Evolutionary conservation across 176 grass and related monocot species (phyloP).

Genomic region (Neostapfia colusana): DNA sequence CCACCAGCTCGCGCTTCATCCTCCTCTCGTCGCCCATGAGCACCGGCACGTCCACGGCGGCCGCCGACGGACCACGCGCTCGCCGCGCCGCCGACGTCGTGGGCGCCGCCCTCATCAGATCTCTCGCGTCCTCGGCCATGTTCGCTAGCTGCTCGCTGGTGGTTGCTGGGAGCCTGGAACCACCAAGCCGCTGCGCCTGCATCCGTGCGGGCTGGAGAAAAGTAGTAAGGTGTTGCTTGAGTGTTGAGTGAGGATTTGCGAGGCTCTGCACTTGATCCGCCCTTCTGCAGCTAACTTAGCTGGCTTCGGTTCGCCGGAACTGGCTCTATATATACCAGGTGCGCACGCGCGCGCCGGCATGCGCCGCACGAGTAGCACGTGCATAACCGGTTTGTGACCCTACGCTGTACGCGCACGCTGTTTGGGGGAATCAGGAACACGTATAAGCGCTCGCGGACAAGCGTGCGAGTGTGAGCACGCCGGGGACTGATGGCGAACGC

Average conservation of each 20-base stretch:
- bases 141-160: neutral
- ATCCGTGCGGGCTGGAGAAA: neutral
- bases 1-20: conserved; percentile 65
- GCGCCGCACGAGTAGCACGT: neutral
- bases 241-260: neutral
- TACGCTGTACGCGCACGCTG: neutral
- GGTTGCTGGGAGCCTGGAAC: too few species aligned
- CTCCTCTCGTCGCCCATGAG: conserved; percentile 53
- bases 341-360: neutral
- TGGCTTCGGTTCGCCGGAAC: neutral
- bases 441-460: neutral
- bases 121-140: conserved; percentile 14
- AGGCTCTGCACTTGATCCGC: too few species aligned
- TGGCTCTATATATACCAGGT: conserved; percentile 11
- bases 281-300: neutral
- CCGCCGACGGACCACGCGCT: neutral
- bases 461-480: neutral
- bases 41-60: conserved; percentile 14
- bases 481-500: neutral
- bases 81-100: neutral
- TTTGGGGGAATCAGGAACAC: neutral
- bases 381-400: neutral
- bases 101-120: neutral
- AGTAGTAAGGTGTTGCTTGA: neutral
- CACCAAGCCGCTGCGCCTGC: neutral